Conservation (phyloP, 495 filamentous ascomycete species). For the Glonium stellatum region DNA sequence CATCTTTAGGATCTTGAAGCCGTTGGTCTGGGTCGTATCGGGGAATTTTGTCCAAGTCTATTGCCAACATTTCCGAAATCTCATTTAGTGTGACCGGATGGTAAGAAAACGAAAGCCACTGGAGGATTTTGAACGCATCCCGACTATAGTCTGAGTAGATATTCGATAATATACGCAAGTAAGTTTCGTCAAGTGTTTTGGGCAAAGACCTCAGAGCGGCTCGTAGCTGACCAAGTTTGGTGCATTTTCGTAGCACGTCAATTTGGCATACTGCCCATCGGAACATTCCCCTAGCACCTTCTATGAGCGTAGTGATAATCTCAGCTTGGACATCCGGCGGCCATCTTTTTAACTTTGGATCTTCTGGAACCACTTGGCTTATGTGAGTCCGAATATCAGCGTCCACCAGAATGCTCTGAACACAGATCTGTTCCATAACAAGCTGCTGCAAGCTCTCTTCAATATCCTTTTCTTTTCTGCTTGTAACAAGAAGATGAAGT, state of each 20-base stretch:
- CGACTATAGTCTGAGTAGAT: conserved; percentile 14
- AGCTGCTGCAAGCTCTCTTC: conserved; percentile 9
- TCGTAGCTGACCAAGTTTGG: conserved; percentile 1
- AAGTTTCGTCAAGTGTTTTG: conserved; percentile 24
- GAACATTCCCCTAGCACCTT: conserved; percentile 22
- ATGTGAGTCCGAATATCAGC: conserved; percentile 24
- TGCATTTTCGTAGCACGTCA: conserved; percentile 19
- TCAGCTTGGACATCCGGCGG: neutral
- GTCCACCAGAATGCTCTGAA: conserved; percentile 18
- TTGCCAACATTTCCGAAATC: conserved; percentile 14
- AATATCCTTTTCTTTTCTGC: conserved; percentile 23
- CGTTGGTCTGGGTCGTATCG: conserved; percentile 19
- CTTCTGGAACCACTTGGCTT: conserved; percentile 6
- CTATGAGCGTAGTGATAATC: conserved; percentile 14
- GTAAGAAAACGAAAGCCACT: conserved; percentile 20
- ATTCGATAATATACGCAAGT: conserved; percentile 22
- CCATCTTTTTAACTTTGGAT: conserved; percentile 15
- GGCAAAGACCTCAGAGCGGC: conserved; percentile 17
- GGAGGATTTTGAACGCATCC: conserved; percentile 19
- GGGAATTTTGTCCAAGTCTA: conserved; percentile 8
- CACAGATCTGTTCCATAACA: conserved; percentile 3
- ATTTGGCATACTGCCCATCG: conserved; percentile 30
- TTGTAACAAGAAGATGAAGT: conserved; percentile 22
- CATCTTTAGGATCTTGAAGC: conserved; percentile 18
- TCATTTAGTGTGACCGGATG: conserved; percentile 17